Base-by-base conservation (phyloP, 1,139 yeast species). In the Lodderomyces orthopsilosis region DNA sequence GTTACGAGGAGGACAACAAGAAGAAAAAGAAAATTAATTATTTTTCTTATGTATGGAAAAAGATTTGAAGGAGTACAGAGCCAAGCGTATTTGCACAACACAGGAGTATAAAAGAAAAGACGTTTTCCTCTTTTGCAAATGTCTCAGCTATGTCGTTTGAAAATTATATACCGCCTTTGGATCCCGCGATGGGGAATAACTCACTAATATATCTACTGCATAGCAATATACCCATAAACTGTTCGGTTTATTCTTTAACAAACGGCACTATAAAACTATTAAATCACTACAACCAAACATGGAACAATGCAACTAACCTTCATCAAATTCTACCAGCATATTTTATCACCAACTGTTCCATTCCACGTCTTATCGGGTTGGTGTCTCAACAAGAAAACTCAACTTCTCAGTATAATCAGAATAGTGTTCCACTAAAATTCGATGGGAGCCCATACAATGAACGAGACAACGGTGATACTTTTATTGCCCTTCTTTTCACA, bases 401-500 rank as follows among this genome's bases (percentile, higher is more conserved):
- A 6, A 15, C 15, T 19, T 19, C 26, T 3, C 33, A 12, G 19
- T 35, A 22, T 6, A 14, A 8, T 10, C 38, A 4, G 12, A n/a
- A 30, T 27, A 17, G 32, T 27, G 12, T 3, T 30, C n/a, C 34
- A 8, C 8, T 15, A 7, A 17, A 17, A n/a, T 18, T 14, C 33
- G 43, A 41, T 12, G 34, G 37, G 14, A 42, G 45, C n/a, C 51
- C 67, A 6, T 64, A 61, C 45, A 60, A 59, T 45, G 53, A 57
- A 37, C 46, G 60, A 17, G 68, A 67, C 45, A 65, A 64, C 46
- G 77, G 77, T 10, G 74, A 70, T 49, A 58, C 71, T n/a, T 68
- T 69, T 46, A 70, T 73, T 21, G 75, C 76, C n/a, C 55, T 71
- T 13, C 50, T 72, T 30, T 71, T 69, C 56, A 66, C 69, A 22